Evolutionary conservation across 2,329 filamentous ascomycete genomes (phyloP), one percentile per base, ranked within the genome.

Genomic region (Elsinoe arachidis): DNA sequence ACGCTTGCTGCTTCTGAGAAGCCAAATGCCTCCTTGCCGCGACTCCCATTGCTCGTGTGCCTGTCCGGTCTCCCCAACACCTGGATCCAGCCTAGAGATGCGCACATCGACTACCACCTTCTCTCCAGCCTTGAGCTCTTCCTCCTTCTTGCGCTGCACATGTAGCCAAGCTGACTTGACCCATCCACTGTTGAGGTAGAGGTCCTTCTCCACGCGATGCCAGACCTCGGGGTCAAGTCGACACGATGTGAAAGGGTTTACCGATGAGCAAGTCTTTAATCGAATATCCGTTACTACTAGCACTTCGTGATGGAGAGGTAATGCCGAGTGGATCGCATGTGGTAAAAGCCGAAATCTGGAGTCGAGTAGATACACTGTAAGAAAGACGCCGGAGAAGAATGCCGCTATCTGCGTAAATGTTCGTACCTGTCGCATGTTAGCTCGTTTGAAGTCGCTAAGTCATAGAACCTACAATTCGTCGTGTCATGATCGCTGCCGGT

Each of bases 141-240:
- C 87, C 74, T 96, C 90, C 65, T 86, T 85, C 77, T 91, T 93
- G 62, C 88, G 82, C 71, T 87, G 83, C 60, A 96, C 81, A 68
- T 91, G 87, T 23, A 96, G 71, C 70, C 88, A 96, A 33, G 89
- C 90, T 67, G 81, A 87, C 26, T 82, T 82, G 43, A 88, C 78
- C 82, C 88, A 89, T 54, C 84, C 81, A 59, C 80, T 82, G 60
- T 83, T 83, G 15, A 96, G 80, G 68, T 90, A 93, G 0, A 96
- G 79, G 68, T 96, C 90, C 74, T 96, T 96, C 63, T 95, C 87
- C 61, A 96, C 77, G 51, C 88, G 86, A 64, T 89, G 84, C 91
- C 91, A 96, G 61, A 81, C 76, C 43, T 82, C 74, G 37, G 78
- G 72, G 66, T 93, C 86, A 61, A 93, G 80, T 61, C 83, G 84